These are phyloP conservation scores for Plantago major DNA, from an alignment of 257 asterid genomes.

Conservation along the genomic window DNA sequence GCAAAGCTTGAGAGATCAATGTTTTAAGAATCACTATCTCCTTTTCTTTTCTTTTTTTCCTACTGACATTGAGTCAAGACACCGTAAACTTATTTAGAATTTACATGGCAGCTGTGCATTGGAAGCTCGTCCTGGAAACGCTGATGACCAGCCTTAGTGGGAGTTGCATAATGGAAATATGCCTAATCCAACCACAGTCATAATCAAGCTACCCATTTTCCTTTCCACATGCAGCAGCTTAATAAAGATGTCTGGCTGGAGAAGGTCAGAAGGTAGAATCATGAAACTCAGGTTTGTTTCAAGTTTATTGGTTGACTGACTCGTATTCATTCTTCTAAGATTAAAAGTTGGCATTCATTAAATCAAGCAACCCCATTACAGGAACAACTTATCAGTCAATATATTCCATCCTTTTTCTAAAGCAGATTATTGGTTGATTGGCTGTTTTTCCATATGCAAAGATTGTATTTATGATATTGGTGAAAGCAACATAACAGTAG, in stretches of 20 bases:
- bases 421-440: background rate
- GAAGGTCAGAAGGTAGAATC: conserved; percentile 1
- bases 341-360: background rate
- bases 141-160: conserved; percentile 25
- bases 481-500: background rate
- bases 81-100: background rate
- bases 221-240: background rate
- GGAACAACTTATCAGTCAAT: background rate
- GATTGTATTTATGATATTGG: background rate
- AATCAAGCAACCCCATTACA: background rate
- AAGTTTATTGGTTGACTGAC: background rate
- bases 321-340: background rate
- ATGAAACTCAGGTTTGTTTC: background rate
- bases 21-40: background rate
- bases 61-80: background rate
- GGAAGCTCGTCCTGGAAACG: conserved; percentile 17
- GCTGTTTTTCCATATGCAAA: background rate
- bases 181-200: conserved; percentile 18
- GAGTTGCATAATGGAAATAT: conserved; percentile 14
- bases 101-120: conserved; percentile 12
- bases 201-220: conserved; percentile 8
- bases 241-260: conserved; percentile 6
- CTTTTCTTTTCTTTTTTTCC: background rate
- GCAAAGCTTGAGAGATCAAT: too few species aligned
- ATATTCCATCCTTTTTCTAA: background rate